Evolutionary conservation across 352 stramenopile species (phyloP), one percentile per base, ranked within the genome.

Genomic region (Globisporangium nodosum): DNA sequence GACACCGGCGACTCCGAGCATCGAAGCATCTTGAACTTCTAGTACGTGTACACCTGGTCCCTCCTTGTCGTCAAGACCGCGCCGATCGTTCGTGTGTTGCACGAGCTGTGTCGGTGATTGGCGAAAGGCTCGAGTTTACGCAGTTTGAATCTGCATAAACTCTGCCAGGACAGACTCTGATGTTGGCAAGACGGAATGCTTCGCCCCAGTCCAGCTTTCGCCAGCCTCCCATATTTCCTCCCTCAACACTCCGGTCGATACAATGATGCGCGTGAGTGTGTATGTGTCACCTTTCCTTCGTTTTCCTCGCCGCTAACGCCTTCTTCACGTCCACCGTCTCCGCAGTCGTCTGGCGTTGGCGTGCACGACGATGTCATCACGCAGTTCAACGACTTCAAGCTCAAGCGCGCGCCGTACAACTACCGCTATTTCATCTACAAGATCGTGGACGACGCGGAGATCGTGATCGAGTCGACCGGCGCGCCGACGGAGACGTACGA

Each of bases 391-490:
- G 82, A 94, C 64, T 98, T 98, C 74, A 98, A 98, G 79, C 81
- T 98, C 24, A 92, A 97, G 76, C 78, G 88, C 60, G 87, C 86
- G 54, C 88, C 87, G 55, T 76, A 94, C 74, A 96, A 98, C 68
- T 91, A 85, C 71, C 90, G 92, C 61, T 98, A 97, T 87, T 97
- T 98, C 67, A 94, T 97, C 73, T 98, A 97, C 85, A 96, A 97
- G 81, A 98, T 98, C 65, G 86, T 94, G 56, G 78, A 83, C 60
- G 83, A 98, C 76, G 83, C 76, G 68, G 88, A 97, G 73, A 97
- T 98, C 58, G 83, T 96, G 47, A 97, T 98, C 69, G 90, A 97
- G 42, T 85, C 87, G 33, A 85, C 77, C 40, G 92, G 91, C 33
- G 70, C 76, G 31, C 69, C 73, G 50, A 66, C 58, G 9, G 87